Conservation (phyloP, 1,284 basidiomycete genomes). For the Rhodotorula glutinis region DNA sequence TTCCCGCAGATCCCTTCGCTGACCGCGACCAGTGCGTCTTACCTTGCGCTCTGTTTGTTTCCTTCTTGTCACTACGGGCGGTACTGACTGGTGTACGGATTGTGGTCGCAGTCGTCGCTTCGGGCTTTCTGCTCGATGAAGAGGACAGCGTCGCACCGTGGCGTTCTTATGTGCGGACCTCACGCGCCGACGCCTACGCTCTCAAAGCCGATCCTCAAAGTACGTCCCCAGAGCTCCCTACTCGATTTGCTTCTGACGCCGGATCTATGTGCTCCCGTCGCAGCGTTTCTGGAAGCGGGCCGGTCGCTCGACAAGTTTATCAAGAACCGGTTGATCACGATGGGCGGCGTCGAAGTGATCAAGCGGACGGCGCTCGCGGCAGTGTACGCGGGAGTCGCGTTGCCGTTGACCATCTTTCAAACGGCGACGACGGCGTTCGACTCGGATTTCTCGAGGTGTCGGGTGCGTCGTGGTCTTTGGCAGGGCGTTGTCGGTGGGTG, state of each 20-base stretch:
- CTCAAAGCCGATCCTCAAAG: slow-evolving; percentile 50
- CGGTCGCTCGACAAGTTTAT: slow-evolving; percentile 51
- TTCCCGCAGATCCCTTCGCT: slow-evolving; percentile 40
- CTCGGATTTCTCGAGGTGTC: slow-evolving; percentile 50
- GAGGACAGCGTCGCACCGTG: slow-evolving; percentile 52
- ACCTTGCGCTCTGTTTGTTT: background rate
- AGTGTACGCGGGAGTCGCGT: slow-evolving; percentile 55
- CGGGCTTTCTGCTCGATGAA: slow-evolving; percentile 52
- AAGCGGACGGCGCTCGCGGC: slow-evolving; percentile 57
- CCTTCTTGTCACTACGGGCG: slow-evolving; percentile 41
- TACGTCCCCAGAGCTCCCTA: too few relatives aligned
- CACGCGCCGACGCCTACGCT: slow-evolving; percentile 50
- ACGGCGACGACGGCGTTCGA: slow-evolving; percentile 48
- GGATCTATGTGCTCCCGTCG: too few relatives aligned
- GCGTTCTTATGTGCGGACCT: slow-evolving; percentile 42
- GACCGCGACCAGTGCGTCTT: slow-evolving; percentile 24
- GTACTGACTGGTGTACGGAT: too few relatives aligned
- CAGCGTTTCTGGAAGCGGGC: slow-evolving; percentile 49
- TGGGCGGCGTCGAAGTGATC: slow-evolving; percentile 53
- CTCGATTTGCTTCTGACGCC: too few relatives aligned
- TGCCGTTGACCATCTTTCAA: slow-evolving; percentile 52
- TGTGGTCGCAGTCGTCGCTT: slow-evolving; percentile 50
- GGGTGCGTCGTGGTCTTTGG: slow-evolving; percentile 18
- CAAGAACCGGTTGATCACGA: slow-evolving; percentile 46
- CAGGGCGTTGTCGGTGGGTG: too few relatives aligned